Evolutionary conservation across 2,329 filamentous ascomycete species (phyloP).

Genomic region (Diaporthe helianthi): DNA sequence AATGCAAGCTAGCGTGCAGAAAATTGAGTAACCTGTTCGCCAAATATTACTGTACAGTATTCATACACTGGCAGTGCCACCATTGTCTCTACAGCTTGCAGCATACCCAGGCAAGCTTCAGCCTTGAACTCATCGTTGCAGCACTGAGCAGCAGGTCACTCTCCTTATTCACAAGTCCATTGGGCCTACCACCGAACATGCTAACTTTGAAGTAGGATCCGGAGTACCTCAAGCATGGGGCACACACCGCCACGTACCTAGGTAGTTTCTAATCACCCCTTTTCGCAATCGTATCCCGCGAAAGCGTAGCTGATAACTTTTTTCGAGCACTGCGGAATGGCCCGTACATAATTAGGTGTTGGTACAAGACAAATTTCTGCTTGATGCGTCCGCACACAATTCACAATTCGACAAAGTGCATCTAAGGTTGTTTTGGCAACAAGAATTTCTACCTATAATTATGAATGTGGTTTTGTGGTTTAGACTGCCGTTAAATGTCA

Average conservation of each 20-base stretch:
- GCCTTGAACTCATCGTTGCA: neutral
- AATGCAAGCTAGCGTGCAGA: neutral
- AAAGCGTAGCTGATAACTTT: neutral
- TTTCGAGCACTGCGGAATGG: neutral
- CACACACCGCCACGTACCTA: neutral
- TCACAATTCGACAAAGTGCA: no score
- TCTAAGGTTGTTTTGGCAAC: no score
- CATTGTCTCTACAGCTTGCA: neutral
- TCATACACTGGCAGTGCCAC: neutral
- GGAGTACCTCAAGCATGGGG: neutral
- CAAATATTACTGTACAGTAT: neutral
- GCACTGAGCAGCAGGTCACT: neutral
- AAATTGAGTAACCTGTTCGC: neutral
- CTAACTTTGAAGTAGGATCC: no score
- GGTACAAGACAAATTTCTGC: no score
- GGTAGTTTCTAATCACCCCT: neutral
- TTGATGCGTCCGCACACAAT: no score
- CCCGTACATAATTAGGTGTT: no score
- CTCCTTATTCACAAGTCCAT: neutral
- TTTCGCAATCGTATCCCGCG: neutral
- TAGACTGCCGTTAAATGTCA: no score
- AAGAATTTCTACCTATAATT: rapidly evolving
- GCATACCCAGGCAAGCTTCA: neutral
- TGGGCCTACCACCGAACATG: neutral
- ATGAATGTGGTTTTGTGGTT: no score